Percentiles rank a stretch among this genome's conserved stretches.
Conservation (phyloP, 257 asterid species). For the Jacaranda copaia region DNA sequence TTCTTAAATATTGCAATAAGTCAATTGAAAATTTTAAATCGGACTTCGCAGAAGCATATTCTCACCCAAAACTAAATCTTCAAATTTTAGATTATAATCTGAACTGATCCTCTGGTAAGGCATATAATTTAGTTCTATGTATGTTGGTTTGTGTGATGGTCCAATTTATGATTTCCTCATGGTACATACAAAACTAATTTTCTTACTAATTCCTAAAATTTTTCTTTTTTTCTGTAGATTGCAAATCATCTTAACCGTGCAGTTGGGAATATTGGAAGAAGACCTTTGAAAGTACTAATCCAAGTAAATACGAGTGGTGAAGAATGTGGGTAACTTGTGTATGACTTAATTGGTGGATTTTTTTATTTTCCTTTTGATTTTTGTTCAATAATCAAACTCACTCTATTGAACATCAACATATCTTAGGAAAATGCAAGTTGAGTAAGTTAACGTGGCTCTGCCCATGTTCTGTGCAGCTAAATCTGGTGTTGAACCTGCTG, state of each 20-base stretch:
- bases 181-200: conserved; percentile 4
- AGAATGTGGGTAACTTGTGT: conserved; percentile 80
- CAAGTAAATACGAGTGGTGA: conserved; percentile 99
- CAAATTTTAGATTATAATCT: neutral
- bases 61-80: conserved; percentile 18
- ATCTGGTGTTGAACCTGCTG: conserved; percentile 83
- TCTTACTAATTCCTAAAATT: conserved; percentile 8
- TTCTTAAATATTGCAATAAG: neutral
- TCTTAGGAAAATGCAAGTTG: conserved; percentile 16
- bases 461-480: conserved; percentile 65
- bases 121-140: neutral
- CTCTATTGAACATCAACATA: neutral
- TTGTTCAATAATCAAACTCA: neutral
- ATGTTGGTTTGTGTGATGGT: neutral
- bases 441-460: conserved; percentile 23
- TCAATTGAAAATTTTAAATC: conserved; percentile 3
- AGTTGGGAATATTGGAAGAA: conserved; percentile 77
- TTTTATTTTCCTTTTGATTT: neutral
- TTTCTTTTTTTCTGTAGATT: conserved; percentile 52
- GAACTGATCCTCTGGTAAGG: conserved; percentile 11
- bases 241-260: conserved; percentile 86
- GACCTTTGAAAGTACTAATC: conserved; percentile 82
- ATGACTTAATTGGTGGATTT: conserved; percentile 34
- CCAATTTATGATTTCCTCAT: conserved; percentile 19
- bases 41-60: conserved; percentile 5